Evolutionary conservation across 169 alveolate species (phyloP).

Genomic region (Plasmodium cynomolgi): DNA sequence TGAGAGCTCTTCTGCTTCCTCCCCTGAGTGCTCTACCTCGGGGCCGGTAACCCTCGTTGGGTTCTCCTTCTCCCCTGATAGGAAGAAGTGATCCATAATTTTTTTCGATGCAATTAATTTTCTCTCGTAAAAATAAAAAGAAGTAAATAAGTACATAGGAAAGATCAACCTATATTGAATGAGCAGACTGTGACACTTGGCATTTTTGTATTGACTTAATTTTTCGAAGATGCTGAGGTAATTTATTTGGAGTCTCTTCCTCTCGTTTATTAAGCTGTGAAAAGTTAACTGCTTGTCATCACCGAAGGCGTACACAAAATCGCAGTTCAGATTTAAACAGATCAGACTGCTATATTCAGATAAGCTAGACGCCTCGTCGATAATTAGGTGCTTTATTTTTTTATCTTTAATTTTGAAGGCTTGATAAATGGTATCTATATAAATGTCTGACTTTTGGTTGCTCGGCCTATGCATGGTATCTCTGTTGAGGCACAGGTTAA

Average conservation of each 20-base stretch:
- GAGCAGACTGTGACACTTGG: conserved; percentile 21
- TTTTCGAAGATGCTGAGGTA: conserved; percentile 64
- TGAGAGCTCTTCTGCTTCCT: not conserved
- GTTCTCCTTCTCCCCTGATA: not conserved
- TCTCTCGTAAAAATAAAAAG: conserved; percentile 60
- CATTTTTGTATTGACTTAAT: conserved; percentile 13
- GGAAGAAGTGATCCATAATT: conserved; percentile 17
- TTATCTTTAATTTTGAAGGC: conserved; percentile 69
- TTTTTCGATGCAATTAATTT: conserved; percentile 69
- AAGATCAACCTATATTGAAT: conserved; percentile 62
- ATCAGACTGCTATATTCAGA: conserved; percentile 66
- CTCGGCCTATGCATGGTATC: not conserved
- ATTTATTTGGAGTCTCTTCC: conserved; percentile 53
- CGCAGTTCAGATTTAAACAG: conserved; percentile 31
- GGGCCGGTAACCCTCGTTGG: not conserved
- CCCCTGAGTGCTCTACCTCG: not conserved
- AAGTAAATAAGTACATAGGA: conserved; percentile 63
- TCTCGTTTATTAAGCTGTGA: conserved; percentile 52
- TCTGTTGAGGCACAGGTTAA: conserved; percentile 50
- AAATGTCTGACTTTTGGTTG: conserved; percentile 52
- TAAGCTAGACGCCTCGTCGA: conserved; percentile 70
- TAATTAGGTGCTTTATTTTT: conserved; percentile 58
- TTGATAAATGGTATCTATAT: conserved; percentile 69
- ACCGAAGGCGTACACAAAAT: conserved; percentile 62
- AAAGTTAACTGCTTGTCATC: conserved; percentile 66